Conservation (phyloP, 2,329 filamentous ascomycete species). For the Cercospora sesami region DNA sequence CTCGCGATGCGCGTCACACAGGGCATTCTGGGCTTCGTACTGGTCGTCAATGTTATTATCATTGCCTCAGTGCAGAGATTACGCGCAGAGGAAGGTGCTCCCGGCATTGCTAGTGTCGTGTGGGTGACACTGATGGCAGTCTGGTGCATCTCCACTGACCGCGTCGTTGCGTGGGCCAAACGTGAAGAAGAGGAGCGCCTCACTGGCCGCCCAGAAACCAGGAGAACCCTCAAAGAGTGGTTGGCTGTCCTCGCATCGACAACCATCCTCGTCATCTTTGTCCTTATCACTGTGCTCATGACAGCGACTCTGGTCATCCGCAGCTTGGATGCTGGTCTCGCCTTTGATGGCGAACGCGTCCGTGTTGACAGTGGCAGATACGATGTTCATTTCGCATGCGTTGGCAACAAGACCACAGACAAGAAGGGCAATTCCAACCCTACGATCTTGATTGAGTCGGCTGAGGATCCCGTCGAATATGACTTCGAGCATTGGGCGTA, state of each 20-base stretch:
- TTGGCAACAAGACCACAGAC: constrained; percentile 66
- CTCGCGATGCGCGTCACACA: constrained; percentile 73
- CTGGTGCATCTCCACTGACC: constrained; percentile 77
- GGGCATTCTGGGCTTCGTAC: constrained; percentile 63
- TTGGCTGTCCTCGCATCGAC: constrained; percentile 73
- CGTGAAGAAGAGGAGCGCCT: constrained; percentile 87
- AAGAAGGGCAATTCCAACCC: constrained; percentile 58
- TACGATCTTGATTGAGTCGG: constrained; percentile 83
- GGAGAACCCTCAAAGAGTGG: constrained; percentile 82
- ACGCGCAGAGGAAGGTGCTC: constrained; percentile 83
- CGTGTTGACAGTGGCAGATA: constrained; percentile 84
- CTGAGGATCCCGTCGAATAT: constrained; percentile 75
- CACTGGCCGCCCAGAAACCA: constrained; percentile 83
- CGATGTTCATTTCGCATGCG: constrained; percentile 79
- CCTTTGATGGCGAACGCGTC: constrained; percentile 71
- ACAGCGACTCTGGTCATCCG: constrained; percentile 78
- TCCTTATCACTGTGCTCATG: constrained; percentile 69
- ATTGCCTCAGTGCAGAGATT: constrained; percentile 73
- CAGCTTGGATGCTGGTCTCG: constrained; percentile 72
- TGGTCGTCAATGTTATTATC: constrained; percentile 75
- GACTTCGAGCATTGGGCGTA: constrained; percentile 79
- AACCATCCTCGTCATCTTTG: constrained; percentile 67
- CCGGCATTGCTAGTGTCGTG: constrained; percentile 79
- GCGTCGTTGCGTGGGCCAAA: constrained; percentile 88
- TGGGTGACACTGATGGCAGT: constrained; percentile 79